A percentile compares a stretch with the other conserved stretches of the same genome.
These are phyloP conservation scores for Suhomyces panamericanus DNA, from an alignment of 1,139 yeast species.

Conservation along the genomic window DNA sequence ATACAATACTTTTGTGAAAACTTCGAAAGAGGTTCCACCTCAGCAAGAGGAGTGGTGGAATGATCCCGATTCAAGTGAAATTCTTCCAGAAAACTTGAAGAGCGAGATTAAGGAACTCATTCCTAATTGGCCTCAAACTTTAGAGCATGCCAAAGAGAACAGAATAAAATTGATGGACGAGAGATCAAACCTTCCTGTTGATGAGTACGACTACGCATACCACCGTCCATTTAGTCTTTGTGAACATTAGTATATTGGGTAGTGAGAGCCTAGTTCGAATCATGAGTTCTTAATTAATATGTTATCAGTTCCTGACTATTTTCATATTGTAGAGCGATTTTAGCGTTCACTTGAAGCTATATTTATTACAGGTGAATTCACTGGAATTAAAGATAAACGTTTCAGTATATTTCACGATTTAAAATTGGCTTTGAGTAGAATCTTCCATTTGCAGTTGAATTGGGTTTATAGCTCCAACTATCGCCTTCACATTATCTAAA, in stretches of 20 bases:
- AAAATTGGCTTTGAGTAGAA: too few relatives aligned
- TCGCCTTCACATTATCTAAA: too few relatives aligned
- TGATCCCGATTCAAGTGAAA: slow-evolving; percentile 12
- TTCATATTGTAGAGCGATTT: too few relatives aligned
- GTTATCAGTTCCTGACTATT: too few relatives aligned
- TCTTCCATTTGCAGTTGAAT: too few relatives aligned
- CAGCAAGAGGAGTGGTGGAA: slow-evolving; percentile 43
- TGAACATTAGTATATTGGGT: slow-evolving; percentile 22
- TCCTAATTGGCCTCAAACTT: background rate
- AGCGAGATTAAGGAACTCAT: background rate
- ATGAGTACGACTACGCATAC: slow-evolving; percentile 15
- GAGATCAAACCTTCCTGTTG: background rate
- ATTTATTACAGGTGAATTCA: too few relatives aligned
- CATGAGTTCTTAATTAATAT: too few relatives aligned
- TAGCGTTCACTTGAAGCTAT: too few relatives aligned
- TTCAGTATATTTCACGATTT: too few relatives aligned
- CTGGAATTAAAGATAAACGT: too few relatives aligned
- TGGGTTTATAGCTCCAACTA: too few relatives aligned
- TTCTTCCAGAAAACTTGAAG: slow-evolving; percentile 5
- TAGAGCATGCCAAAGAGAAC: background rate
- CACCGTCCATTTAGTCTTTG: slow-evolving; percentile 28
- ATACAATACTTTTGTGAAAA: slow-evolving; percentile 26
- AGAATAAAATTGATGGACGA: slow-evolving; percentile 1
- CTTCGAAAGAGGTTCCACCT: slow-evolving; percentile 41
- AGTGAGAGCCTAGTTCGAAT: too few relatives aligned